phyloP scores from a whole-genome alignment of 495 filamentous ascomycete species.

The Penicillium alfredii region DNA sequence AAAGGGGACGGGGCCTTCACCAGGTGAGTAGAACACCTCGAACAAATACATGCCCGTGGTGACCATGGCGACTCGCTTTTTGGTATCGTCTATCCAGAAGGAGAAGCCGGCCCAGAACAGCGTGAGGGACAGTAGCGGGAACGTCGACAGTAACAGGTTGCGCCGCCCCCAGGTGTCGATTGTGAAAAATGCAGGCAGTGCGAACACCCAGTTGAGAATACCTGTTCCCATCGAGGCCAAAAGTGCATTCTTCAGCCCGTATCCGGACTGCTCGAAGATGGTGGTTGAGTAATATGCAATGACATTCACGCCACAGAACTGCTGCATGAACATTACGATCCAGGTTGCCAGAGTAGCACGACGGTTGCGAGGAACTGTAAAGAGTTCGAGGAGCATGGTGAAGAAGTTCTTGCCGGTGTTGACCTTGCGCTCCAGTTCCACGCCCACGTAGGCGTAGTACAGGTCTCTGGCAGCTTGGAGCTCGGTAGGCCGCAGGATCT shows the following conservation, averaged over 20 bases:
- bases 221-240: conserved; percentile 59
- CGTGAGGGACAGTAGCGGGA: conserved; percentile 55
- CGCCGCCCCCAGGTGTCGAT: conserved; percentile 62
- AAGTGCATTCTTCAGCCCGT: conserved; percentile 40
- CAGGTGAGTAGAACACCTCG: conserved; percentile 49
- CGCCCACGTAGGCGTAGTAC: conserved; percentile 47
- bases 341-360: conserved; percentile 47
- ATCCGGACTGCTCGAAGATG: conserved; percentile 49
- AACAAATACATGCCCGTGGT: conserved; percentile 48
- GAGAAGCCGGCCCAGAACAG: conserved; percentile 55
- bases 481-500: conserved; percentile 35
- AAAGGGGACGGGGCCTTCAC: conserved; percentile 53
- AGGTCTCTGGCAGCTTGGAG: conserved; percentile 49
- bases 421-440: conserved; percentile 39
- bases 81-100: conserved; percentile 42
- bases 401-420: conserved; percentile 44
- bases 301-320: conserved; percentile 50
- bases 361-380: conserved; percentile 48
- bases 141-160: conserved; percentile 57
- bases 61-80: conserved; percentile 40
- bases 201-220: conserved; percentile 59
- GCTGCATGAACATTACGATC: conserved; percentile 49
- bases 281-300: conserved; percentile 52
- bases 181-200: conserved; percentile 61
- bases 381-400: conserved; percentile 47